A percentile compares a stretch with the other conserved stretches of the same genome.
Evolutionary conservation across 2,329 filamentous ascomycete species (phyloP).

Genomic region (Cladosporium sp.): DNA sequence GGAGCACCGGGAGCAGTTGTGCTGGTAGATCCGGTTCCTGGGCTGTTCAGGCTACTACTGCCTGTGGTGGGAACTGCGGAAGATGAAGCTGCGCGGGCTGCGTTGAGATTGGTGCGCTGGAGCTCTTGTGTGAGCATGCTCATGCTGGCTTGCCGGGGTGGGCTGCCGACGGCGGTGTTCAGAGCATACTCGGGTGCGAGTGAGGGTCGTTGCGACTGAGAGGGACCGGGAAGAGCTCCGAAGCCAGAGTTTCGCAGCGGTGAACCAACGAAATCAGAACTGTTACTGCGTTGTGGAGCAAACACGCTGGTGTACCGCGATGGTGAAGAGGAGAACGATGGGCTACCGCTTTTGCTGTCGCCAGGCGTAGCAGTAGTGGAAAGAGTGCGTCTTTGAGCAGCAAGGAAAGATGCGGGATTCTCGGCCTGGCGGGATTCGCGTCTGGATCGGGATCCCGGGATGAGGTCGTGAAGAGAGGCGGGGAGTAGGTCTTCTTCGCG

Average conservation of each 20-base stretch:
- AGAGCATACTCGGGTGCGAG: conserved; percentile 5
- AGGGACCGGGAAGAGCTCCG: conserved; percentile 35
- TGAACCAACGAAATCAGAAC: conserved; percentile 61
- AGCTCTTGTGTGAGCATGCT: conserved; percentile 57
- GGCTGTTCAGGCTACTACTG: conserved; percentile 18
- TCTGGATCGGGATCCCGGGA: conserved; percentile 58
- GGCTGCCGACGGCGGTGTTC: conserved; percentile 43
- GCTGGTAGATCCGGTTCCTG: conserved; percentile 6
- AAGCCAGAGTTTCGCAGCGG: conserved; percentile 57
- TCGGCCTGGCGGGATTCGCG: conserved; percentile 56
- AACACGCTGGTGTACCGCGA: conserved; percentile 60
- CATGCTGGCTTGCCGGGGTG: conserved; percentile 55
- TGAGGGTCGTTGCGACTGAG: conserved; percentile 19
- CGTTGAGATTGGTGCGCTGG: conserved; percentile 33
- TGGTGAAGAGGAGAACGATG: conserved; percentile 50
- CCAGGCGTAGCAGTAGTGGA: conserved; percentile 37
- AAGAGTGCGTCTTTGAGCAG: conserved; percentile 35
- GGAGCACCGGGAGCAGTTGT: neutral
- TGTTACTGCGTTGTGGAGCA: conserved; percentile 28
- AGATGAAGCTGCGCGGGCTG: conserved; percentile 24
- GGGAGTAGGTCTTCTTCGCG: conserved; percentile 92
- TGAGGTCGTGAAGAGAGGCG: conserved; percentile 59
- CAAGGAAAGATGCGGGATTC: conserved; percentile 31
- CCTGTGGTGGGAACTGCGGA: conserved; percentile 18
- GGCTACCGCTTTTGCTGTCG: conserved; percentile 45